Conservation (phyloP, 352 stramenopile genomes). For the Poterioochromonas sp. region DNA sequence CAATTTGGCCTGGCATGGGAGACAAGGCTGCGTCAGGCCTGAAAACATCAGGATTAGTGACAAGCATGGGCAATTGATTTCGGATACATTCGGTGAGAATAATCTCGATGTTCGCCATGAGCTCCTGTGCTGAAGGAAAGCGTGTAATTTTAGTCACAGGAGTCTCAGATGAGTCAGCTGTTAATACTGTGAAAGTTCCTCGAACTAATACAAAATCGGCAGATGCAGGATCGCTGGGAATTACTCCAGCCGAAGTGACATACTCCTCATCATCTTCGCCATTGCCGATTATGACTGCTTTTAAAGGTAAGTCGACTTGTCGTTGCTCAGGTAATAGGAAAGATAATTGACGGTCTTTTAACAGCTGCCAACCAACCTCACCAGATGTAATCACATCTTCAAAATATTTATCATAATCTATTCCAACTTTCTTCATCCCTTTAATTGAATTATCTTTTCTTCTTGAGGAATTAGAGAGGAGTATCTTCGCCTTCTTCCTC, state of each 20-base stretch:
- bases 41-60: constrained; percentile 40
- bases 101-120: background rate
- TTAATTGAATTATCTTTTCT: constrained; percentile 50
- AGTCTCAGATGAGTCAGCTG: background rate
- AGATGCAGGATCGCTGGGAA: background rate
- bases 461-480: constrained; percentile 77
- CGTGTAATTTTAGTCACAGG: too few relatives aligned
- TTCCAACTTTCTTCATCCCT: constrained; percentile 59
- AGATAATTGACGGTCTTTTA: background rate
- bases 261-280: constrained; percentile 39
- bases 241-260: background rate
- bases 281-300: constrained; percentile 35
- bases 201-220: constrained; percentile 38
- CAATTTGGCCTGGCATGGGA: constrained; percentile 47
- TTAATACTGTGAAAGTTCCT: constrained; percentile 33
- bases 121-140: too few relatives aligned
- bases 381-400: constrained; percentile 37
- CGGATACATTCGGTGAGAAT: background rate
- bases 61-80: constrained; percentile 35
- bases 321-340: background rate
- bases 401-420: constrained; percentile 54
- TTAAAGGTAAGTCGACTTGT: background rate
- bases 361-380: constrained; percentile 15
- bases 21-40: constrained; percentile 34
- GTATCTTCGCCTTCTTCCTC: constrained; percentile 60